Conservation (phyloP, 129 eudicot genomes). For the Escallonia herrerae region DNA sequence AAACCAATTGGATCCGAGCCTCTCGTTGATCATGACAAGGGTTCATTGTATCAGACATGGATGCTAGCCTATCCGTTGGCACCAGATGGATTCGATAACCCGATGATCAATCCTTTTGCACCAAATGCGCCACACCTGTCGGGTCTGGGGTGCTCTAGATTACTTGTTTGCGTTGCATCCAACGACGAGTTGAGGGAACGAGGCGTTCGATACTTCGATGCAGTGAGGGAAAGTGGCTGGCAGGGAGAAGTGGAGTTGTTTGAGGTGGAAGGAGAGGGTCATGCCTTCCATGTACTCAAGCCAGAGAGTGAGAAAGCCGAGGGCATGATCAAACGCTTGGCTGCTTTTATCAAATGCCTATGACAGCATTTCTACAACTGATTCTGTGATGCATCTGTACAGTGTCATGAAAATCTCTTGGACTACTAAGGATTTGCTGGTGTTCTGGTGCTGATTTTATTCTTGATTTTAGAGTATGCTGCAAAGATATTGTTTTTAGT, state of each 20-base stretch:
- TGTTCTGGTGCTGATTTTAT: too few species aligned
- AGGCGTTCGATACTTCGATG: slow-evolving; percentile 1
- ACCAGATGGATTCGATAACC: slow-evolving; percentile 8
- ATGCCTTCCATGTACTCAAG: slow-evolving; percentile 3
- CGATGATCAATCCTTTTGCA: slow-evolving; percentile 17
- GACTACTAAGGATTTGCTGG: too few species aligned
- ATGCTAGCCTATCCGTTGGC: slow-evolving; percentile 10
- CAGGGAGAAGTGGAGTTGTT: slow-evolving; percentile 8
- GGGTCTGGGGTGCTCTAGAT: slow-evolving; percentile 5
- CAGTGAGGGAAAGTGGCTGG: slow-evolving; percentile 8
- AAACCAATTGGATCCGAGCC: slow-evolving; percentile 6
- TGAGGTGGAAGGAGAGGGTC: slow-evolving; percentile 12
- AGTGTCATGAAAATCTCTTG: too few species aligned
- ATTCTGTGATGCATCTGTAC: too few species aligned
- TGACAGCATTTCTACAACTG: too few species aligned
- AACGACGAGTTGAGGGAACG: slow-evolving; percentile 17
- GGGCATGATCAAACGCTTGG: too few species aligned
- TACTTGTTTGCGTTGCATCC: slow-evolving; percentile 20
- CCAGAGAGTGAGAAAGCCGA: too few species aligned
- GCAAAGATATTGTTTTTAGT: too few species aligned
- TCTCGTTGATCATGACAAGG: background rate
- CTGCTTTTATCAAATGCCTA: too few species aligned
- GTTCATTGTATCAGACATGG: slow-evolving; percentile 7
- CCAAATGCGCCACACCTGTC: slow-evolving; percentile 11
- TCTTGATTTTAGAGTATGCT: too few species aligned